phyloP scores from a whole-genome alignment of 768 basidiomycete genomes.

The Amanita fuliginea region DNA sequence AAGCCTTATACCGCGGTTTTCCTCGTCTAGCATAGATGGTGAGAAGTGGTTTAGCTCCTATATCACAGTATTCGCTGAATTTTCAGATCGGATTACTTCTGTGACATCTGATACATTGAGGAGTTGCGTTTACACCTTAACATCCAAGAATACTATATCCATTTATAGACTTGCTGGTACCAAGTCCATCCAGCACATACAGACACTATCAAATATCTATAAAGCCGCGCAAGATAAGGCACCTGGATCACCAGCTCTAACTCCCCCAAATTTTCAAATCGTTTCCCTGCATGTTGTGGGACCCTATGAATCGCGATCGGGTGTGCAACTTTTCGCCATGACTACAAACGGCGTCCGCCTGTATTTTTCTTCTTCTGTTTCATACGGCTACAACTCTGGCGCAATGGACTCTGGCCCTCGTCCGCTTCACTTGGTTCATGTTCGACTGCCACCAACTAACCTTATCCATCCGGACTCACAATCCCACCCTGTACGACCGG shows the following conservation, averaged over 20 bases:
- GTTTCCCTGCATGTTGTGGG: slow-evolving; percentile 60
- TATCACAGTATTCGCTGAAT: slow-evolving; percentile 3
- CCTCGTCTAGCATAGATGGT: slow-evolving; percentile 58
- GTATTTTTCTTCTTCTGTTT: slow-evolving; percentile 59
- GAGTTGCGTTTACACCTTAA: slow-evolving; percentile 71
- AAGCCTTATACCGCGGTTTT: slow-evolving; percentile 70
- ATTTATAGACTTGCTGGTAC: slow-evolving; percentile 55
- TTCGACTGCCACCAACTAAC: slow-evolving; percentile 69
- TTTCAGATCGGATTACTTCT: slow-evolving; percentile 57
- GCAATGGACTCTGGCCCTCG: slow-evolving; percentile 18
- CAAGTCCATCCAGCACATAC: slow-evolving; percentile 59
- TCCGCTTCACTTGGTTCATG: slow-evolving; percentile 59
- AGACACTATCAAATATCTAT: slow-evolving; percentile 64
- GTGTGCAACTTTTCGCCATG: slow-evolving; percentile 69
- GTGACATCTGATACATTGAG: slow-evolving; percentile 59
- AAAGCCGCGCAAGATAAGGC: slow-evolving; percentile 75
- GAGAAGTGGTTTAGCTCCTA: slow-evolving; percentile 11
- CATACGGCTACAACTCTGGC: slow-evolving; percentile 32
- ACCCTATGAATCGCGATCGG: slow-evolving; percentile 52
- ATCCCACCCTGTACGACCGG: slow-evolving; percentile 35
- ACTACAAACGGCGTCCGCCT: slow-evolving; percentile 77
- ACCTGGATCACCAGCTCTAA: slow-evolving; percentile 63
- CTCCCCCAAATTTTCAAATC: slow-evolving; percentile 60
- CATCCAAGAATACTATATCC: slow-evolving; percentile 50
- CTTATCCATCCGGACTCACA: slow-evolving; percentile 71